Conservation (phyloP, 2,329 filamentous ascomycete genomes). For the Cladorrhinum sp. region DNA sequence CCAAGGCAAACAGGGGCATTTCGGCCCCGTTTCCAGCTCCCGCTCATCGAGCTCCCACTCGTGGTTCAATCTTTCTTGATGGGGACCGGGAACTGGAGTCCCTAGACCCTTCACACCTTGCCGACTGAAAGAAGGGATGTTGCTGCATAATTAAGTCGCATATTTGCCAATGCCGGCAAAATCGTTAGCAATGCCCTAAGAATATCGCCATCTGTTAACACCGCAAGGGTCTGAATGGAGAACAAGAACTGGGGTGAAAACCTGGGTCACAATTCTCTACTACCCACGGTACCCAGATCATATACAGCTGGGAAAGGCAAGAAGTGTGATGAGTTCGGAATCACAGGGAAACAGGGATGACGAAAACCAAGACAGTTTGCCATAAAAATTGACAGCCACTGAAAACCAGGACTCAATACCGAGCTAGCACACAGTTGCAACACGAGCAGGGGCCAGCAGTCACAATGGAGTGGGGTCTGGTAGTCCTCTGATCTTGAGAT, state of each 20-base stretch:
- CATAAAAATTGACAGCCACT: not conserved
- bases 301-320: slow-evolving; percentile 12
- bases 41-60: slow-evolving; percentile 8
- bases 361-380: slow-evolving; percentile 12
- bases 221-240: slow-evolving; percentile 18
- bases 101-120: slow-evolving; percentile 14
- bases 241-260: slow-evolving; percentile 21
- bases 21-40: slow-evolving; percentile 6
- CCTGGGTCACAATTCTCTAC: slow-evolving; percentile 26
- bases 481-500: slow-evolving; percentile 10
- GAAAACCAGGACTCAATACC: slow-evolving; percentile 3
- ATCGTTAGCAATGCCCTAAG: slow-evolving; percentile 28
- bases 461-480: slow-evolving; percentile 6
- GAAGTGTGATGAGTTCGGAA: slow-evolving; percentile 20
- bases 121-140: slow-evolving; percentile 12
- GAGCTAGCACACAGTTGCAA: slow-evolving; percentile 16
- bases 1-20: slow-evolving; percentile 1
- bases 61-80: slow-evolving; percentile 10
- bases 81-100: slow-evolving; percentile 9
- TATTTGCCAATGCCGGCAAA: slow-evolving; percentile 34
- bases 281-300: not conserved
- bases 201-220: slow-evolving; percentile 19
- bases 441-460: slow-evolving; percentile 6
- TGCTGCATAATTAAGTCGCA: slow-evolving; percentile 30
- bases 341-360: slow-evolving; percentile 18